A percentile compares a stretch with the other conserved stretches of the same genome.
Evolutionary conservation across 192 early-diverging fungal species (phyloP).

Genomic region (Backusella morwellensis): DNA sequence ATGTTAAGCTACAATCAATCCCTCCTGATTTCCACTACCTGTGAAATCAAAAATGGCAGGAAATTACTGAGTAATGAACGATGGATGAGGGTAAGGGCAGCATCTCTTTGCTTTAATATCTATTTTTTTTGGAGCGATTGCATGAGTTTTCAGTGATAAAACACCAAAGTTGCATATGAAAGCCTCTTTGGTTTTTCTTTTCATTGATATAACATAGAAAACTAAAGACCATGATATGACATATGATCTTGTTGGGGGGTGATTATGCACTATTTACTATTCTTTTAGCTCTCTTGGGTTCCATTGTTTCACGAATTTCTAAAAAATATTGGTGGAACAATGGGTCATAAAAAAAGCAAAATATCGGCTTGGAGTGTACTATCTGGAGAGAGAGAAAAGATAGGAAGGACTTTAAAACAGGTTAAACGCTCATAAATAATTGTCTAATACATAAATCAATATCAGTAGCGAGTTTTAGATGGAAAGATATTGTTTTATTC

Average conservation of each 20-base stretch:
- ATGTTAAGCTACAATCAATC: too few relatives aligned
- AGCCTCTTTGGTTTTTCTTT: not conserved
- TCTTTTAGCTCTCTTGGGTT: too few relatives aligned
- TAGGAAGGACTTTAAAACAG: not conserved
- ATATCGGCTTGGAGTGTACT: not conserved
- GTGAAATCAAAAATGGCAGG: too few relatives aligned
- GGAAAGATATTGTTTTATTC: not conserved
- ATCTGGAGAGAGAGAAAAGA: not conserved
- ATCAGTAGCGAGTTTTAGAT: not conserved
- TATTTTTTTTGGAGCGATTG: not conserved
- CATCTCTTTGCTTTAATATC: not conserved
- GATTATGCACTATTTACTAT: too few relatives aligned
- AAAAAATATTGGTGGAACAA: not conserved
- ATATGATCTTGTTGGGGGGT: too few relatives aligned
- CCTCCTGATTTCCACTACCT: too few relatives aligned
- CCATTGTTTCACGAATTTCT: not conserved
- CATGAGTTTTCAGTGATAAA: not conserved
- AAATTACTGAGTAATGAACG: too few relatives aligned
- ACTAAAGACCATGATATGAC: not conserved
- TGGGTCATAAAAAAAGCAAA: not conserved
- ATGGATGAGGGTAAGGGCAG: too few relatives aligned
- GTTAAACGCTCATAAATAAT: not conserved
- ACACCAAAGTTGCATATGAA: not conserved
- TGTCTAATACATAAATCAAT: not conserved
- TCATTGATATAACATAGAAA: not conserved